phyloP scores from a whole-genome alignment of 2,329 filamentous ascomycete genomes.

The Ceratocystis cacaofunesta region DNA sequence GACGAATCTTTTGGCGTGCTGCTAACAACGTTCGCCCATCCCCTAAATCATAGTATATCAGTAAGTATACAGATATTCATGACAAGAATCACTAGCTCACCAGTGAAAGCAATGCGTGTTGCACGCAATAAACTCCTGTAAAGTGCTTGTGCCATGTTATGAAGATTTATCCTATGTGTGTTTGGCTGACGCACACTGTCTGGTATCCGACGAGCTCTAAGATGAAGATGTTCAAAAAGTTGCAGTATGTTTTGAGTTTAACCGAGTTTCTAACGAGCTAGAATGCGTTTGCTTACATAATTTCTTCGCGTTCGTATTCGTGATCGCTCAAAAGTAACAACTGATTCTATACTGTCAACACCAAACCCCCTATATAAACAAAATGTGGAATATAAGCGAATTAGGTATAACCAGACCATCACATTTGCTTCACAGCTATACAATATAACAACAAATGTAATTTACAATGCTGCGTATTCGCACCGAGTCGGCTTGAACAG shows the following conservation, averaged over 20 bases:
- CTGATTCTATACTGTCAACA: not conserved
- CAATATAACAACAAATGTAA: too few species aligned
- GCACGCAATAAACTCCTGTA: constrained; percentile 75
- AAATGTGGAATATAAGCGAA: not conserved
- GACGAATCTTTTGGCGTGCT: constrained; percentile 57
- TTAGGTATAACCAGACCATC: not conserved
- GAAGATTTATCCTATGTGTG: not conserved
- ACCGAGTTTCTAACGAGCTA: not conserved
- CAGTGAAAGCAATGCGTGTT: constrained; percentile 67
- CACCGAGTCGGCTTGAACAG: too few species aligned
- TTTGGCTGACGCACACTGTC: not conserved
- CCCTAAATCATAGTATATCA: constrained; percentile 33
- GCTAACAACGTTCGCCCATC: constrained; percentile 54
- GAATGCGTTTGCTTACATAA: constrained; percentile 1
- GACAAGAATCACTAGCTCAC: constrained; percentile 30
- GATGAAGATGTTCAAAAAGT: not conserved
- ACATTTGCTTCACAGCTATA: too few species aligned
- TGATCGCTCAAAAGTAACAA: not conserved
- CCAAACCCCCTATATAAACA: too few species aligned
- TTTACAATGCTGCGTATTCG: too few species aligned
- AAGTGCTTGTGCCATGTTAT: constrained; percentile 51
- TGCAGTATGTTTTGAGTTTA: constrained; percentile 1
- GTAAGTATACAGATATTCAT: constrained; percentile 3
- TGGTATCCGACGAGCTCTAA: not conserved
- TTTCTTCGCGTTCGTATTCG: constrained; percentile 20